These are phyloP conservation scores for Clavispora phyllophila DNA, from an alignment of 805 yeast species.

Conservation along the genomic window DNA sequence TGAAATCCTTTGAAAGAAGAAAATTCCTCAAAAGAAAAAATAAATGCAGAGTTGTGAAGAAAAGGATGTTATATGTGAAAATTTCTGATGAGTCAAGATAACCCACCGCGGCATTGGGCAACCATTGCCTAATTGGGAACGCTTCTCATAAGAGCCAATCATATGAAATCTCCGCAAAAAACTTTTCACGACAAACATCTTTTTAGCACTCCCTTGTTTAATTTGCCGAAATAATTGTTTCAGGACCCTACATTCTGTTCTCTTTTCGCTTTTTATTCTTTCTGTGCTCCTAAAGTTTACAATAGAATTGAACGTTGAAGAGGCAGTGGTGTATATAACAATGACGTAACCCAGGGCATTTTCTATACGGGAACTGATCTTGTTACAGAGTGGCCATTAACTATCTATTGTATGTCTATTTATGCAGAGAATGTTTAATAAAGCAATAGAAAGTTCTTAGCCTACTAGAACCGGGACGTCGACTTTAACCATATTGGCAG, in stretches of 20 bases:
- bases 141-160: slow-evolving; percentile 1
- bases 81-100: slow-evolving; percentile 15
- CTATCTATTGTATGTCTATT: background rate
- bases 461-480: slow-evolving; percentile 17
- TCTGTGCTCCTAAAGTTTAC: no score
- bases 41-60: background rate
- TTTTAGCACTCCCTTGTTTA: no score
- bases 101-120: slow-evolving; percentile 21
- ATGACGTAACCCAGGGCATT: background rate
- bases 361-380: no score
- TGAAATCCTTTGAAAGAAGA: background rate
- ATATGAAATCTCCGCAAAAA: background rate
- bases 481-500: slow-evolving; percentile 8
- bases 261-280: no score
- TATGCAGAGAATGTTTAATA: background rate
- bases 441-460: background rate
- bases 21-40: background rate
- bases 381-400: no score
- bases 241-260: no score
- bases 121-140: slow-evolving; percentile 16
- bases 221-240: background rate
- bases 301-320: no score
- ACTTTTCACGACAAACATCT: background rate
- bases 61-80: background rate
- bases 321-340: background rate